Base-by-base conservation (phyloP, 805 yeast species). In the Vanderwaltozyma tropicalis region DNA sequence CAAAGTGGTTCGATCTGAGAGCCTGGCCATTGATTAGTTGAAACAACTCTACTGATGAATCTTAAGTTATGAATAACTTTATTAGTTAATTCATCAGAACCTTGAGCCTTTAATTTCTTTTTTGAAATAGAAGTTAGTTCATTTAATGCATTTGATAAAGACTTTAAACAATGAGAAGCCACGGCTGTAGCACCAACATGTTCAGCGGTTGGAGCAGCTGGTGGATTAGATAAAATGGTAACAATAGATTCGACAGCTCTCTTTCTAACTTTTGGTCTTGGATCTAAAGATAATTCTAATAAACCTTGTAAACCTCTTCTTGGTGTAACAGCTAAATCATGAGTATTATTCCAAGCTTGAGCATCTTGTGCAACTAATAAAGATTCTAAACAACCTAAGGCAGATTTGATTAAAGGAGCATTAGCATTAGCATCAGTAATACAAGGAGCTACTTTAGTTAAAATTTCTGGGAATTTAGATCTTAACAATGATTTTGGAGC, bases 241-340 rank as follows among this genome's bases (percentile, higher is more conserved):
- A 69, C 63, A n/a, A 92, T 70, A 2, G 96, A 83, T 41, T 92
- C 98, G 51, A 79, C 81, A 1, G 97, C 95, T 66, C 96, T 80
- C 72, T 82, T 85, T 59, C 98, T 76, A 11, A 92, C 94, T 52
- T 92, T 92, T 27, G 98, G 98, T 55, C 97, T 75, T 32, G 82
- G 80, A 60, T 92, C 96, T 31, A 84, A 63, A 0, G 89, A 75
- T 43, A 86, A 68, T 56, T 83, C 86, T 41, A 88, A 62, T 41
- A 88, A 61, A 32, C 89, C 95, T 28, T 72, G 70, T 41, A 87
- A 63, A 31, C 92, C 95, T 67, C 94, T 74, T 53, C 72, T 75
- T 35, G 96, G 95, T 28, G 76, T 71, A 42, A 67, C 67, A 44
- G 60, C 72, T 60, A 61, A 62, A 41, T 55, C 74, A 42, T 60